Conservation (phyloP, 192 early-diverging fungal genomes). For the Haplosporangium gracile region DNA sequence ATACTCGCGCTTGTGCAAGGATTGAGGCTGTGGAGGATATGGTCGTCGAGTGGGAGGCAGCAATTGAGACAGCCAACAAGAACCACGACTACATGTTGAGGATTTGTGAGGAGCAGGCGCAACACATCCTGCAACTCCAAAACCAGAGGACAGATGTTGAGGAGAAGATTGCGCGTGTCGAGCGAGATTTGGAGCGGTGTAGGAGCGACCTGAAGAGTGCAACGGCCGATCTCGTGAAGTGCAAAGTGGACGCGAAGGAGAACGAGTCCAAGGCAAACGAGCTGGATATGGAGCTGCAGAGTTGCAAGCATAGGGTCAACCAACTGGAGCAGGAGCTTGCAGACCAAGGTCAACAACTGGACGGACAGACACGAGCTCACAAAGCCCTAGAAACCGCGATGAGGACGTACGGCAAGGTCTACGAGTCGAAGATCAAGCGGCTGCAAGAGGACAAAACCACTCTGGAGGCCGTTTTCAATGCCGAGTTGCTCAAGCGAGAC, state of each 20-base stretch:
- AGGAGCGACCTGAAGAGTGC: slow-evolving; percentile 2
- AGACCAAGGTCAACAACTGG: slow-evolving; percentile 30
- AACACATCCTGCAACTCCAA: not conserved
- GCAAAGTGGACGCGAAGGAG: slow-evolving; percentile 9
- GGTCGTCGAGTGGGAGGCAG: not conserved
- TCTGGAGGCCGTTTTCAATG: slow-evolving; percentile 4
- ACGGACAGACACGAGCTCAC: slow-evolving; percentile 32
- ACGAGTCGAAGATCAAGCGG: slow-evolving; percentile 35
- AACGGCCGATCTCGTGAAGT: slow-evolving; percentile 7
- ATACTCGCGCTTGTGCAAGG: not conserved
- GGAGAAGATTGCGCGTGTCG: slow-evolving; percentile 14
- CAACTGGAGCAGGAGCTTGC: slow-evolving; percentile 1
- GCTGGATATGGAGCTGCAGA: slow-evolving; percentile 12
- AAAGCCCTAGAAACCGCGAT: slow-evolving; percentile 25
- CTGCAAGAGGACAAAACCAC: slow-evolving; percentile 34
- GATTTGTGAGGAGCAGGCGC: slow-evolving; percentile 15
- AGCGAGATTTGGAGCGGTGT: slow-evolving; percentile 26
- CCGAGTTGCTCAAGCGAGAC: slow-evolving; percentile 8
- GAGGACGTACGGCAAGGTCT: slow-evolving; percentile 34
- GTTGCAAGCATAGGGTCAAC: not conserved
- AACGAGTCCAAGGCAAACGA: not conserved
- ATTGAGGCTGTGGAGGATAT: slow-evolving; percentile 14
- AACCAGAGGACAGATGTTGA: not conserved
- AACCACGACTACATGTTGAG: not conserved
- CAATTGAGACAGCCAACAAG: not conserved